Conservation (phyloP, 352 stramenopile species). For the Pythium phragmitis region DNA sequence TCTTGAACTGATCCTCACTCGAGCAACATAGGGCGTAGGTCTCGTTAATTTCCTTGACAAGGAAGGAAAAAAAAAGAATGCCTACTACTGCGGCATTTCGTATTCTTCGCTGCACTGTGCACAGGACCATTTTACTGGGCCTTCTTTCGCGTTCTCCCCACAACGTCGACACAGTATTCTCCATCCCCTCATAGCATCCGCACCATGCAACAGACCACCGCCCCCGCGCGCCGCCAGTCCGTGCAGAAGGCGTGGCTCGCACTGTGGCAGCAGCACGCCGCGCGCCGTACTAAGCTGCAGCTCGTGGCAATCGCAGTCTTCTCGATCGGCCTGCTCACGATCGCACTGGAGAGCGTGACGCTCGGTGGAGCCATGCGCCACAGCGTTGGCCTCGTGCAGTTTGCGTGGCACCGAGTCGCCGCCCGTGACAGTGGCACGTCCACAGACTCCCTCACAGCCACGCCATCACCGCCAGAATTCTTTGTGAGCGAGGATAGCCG, state of each 20-base stretch:
- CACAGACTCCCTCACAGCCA: neutral
- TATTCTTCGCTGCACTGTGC: too few relatives aligned
- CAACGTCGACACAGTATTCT: neutral
- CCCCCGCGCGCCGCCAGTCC: neutral
- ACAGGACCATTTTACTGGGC: too few relatives aligned
- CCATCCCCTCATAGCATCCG: neutral
- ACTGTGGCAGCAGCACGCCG: neutral
- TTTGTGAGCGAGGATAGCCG: neutral
- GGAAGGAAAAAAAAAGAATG: too few relatives aligned
- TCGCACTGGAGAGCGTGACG: constrained; percentile 1
- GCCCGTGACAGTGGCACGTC: neutral
- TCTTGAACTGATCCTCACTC: too few relatives aligned
- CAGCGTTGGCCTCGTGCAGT: constrained; percentile 7
- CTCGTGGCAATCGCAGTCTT: constrained; percentile 1
- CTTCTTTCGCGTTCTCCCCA: too few relatives aligned
- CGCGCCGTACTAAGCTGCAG: constrained; percentile 1
- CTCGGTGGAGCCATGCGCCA: constrained; percentile 6
- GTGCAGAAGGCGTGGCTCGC: neutral
- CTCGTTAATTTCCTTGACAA: too few relatives aligned
- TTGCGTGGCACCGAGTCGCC: neutral
- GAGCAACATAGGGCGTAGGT: too few relatives aligned
- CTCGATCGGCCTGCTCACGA: neutral
- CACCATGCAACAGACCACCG: neutral
- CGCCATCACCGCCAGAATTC: neutral
- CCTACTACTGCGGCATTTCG: too few relatives aligned